A percentile compares a stretch with the other conserved stretches of the same genome.
phyloP scores from a whole-genome alignment of 139 green algal species.

The Yamagishiella unicocca region DNA sequence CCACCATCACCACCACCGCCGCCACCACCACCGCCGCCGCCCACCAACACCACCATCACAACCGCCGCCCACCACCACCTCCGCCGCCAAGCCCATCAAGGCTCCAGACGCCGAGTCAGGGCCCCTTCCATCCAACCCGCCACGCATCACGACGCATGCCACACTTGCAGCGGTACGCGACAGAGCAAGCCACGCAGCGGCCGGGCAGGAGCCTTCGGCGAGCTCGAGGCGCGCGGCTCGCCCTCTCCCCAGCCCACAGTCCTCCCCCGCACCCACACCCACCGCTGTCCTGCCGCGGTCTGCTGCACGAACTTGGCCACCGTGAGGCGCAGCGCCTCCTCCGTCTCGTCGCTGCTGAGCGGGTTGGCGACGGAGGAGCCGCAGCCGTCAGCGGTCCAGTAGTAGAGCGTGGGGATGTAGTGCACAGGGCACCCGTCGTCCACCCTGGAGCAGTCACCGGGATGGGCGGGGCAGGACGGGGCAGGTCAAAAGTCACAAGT shows the following conservation, averaged over 20 bases:
- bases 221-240: too few relatives aligned
- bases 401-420: conserved; percentile 41
- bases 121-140: too few relatives aligned
- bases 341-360: conserved; percentile 29
- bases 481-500: background rate
- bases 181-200: too few relatives aligned
- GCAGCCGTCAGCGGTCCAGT: conserved; percentile 23
- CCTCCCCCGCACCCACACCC: background rate
- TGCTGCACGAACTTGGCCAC: conserved; percentile 43
- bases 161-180: background rate
- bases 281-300: conserved; percentile 37
- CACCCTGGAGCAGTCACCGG: background rate
- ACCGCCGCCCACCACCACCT: too few relatives aligned
- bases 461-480: background rate
- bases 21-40: too few relatives aligned
- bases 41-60: too few relatives aligned
- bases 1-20: too few relatives aligned
- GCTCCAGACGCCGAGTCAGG: too few relatives aligned
- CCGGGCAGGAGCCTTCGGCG: too few relatives aligned
- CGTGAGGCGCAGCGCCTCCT: conserved; percentile 12
- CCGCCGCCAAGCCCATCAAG: too few relatives aligned
- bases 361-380: conserved; percentile 46
- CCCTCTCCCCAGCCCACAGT: background rate
- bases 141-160: too few relatives aligned
- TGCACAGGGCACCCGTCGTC: background rate